Evolutionary conservation across 2,329 filamentous ascomycete genomes (phyloP).

Genomic region (Thielaviopsis cerberus): DNA sequence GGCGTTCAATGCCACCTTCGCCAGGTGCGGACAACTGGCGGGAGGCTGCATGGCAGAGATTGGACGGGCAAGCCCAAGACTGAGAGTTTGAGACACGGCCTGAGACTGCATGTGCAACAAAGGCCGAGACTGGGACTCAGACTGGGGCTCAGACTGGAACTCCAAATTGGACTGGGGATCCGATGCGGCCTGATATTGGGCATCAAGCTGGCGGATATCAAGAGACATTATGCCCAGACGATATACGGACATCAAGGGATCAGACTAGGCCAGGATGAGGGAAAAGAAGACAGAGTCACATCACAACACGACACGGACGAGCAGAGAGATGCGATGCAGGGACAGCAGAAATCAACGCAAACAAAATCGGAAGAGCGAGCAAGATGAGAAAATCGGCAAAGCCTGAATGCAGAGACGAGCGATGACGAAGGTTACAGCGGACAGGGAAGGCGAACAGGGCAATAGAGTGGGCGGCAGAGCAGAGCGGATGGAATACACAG

Average conservation of each 20-base stretch:
- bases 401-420: not conserved
- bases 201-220: not conserved
- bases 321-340: not conserved
- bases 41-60: not conserved
- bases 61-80: not conserved
- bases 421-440: not conserved
- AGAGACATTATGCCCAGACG: not conserved
- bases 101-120: not conserved
- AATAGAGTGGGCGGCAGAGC: too few species aligned
- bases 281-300: not conserved
- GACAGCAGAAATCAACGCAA: not conserved
- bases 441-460: not conserved
- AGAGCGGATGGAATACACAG: too few species aligned
- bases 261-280: not conserved
- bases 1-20: not conserved
- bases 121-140: not conserved
- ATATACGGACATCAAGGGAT: not conserved
- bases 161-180: not conserved
- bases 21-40: not conserved
- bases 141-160: not conserved
- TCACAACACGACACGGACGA: not conserved
- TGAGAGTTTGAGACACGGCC: not conserved
- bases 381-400: not conserved
- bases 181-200: not conserved
- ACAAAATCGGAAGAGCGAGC: not conserved